Evolutionary conservation across 208 protist species (phyloP).

Genomic region (Leishmania martiniquensis): DNA sequence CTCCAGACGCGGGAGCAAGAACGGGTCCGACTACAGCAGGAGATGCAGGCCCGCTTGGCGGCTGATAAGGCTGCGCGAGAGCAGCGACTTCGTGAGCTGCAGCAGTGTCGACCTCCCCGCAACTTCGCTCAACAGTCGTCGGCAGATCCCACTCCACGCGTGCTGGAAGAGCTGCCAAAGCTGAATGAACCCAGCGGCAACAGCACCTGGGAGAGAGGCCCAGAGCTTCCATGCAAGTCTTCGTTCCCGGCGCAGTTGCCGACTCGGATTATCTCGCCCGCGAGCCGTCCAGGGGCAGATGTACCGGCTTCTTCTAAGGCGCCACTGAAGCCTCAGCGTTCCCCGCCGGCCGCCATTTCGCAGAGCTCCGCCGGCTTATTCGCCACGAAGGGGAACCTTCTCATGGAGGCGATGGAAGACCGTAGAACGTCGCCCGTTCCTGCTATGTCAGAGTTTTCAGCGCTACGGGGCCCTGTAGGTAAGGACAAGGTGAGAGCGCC

Average conservation of each 20-base stretch:
- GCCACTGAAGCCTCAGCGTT: neutral
- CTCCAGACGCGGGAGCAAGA: constrained; percentile 15
- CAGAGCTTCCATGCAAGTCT: neutral
- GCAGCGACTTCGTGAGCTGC: constrained; percentile 20
- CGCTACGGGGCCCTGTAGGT: neutral
- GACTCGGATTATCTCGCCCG: neutral
- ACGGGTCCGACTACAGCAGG: constrained; percentile 14
- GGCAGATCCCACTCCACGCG: neutral
- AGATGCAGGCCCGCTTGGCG: constrained; percentile 15
- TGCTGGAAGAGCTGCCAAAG: neutral
- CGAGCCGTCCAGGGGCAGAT: too few relatives aligned
- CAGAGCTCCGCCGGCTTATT: neutral
- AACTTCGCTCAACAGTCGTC: neutral
- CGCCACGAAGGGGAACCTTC: neutral
- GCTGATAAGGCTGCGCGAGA: constrained; percentile 8
- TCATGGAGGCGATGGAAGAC: neutral
- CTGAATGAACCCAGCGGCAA: neutral
- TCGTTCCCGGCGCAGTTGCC: neutral
- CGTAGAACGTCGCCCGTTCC: neutral
- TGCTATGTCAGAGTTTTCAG: neutral
- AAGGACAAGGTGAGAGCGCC: neutral
- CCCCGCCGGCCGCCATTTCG: neutral
- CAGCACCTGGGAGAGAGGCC: neutral
- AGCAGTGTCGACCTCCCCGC: neutral
- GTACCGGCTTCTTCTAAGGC: neutral